Base-by-base conservation (phyloP, 1,284 basidiomycete genomes). In the Austroboletus novae-zelandiae region DNA sequence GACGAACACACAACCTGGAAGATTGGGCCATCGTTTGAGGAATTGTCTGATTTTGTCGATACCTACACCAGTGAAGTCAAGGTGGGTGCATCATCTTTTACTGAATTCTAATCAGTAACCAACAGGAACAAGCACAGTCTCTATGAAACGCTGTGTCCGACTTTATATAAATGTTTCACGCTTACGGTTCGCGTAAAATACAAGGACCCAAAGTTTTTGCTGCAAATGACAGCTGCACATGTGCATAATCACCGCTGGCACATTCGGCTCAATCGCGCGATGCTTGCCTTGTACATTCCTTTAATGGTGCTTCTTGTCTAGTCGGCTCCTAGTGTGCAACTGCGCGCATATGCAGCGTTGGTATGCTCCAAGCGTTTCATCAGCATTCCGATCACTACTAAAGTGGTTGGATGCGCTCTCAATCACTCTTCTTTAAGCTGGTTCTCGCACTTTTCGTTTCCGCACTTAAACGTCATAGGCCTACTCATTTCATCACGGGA, bases 71-170 rank as follows among this genome's bases (percentile, higher is more conserved):
- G 20, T 23, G 4, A 3, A 23, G 20, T 23, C 20, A 23, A 4
- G 20, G 20, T 23, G 20, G 3, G 20, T 23, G 20, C 20, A 23
- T 23, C 20, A 23, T 23, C 20, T 4, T 23, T 23, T 23, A 23
- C 20, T 23, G 2, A 2, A 23, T 23, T 5, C 20, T 23, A 23
- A 23, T 23, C 5, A n/a, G n/a, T n/a, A n/a, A 1, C 74, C 79
- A 18, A 77, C 65, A 1, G 77, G 74, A 15, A 32, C 47, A 64
- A 52, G 47, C 13, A 45, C 25, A 3, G 54, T 53, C 46, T 30
- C 35, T 27, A 17, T 29, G 43, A 42, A 45, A 53, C 60, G 20
- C 20, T 47, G 20, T 23, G 20, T 23, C 20, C 20, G 5, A 23
- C 20, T n/a, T n/a, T n/a, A n/a, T n/a, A n/a, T n/a, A n/a, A n/a